These are phyloP conservation scores for Hypsizygus ulmarius DNA, from an alignment of 1,284 basidiomycete genomes.

Conservation along the genomic window DNA sequence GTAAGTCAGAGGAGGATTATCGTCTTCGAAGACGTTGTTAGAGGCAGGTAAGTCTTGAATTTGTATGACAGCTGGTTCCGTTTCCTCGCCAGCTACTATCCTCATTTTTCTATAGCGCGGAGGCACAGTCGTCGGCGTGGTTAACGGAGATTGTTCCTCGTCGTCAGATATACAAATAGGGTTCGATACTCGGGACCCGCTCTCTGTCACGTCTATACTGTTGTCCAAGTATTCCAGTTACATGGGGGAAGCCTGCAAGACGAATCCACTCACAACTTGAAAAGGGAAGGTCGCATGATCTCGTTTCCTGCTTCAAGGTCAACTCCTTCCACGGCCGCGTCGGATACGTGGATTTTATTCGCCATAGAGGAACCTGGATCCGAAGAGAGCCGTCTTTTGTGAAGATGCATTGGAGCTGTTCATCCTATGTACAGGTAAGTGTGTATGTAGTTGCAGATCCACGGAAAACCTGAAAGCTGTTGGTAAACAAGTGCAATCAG, in stretches of 20 bases:
- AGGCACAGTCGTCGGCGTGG: background rate
- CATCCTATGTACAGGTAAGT: too few relatives aligned
- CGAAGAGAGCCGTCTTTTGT: background rate
- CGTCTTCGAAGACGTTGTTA: too few relatives aligned
- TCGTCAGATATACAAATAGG: background rate
- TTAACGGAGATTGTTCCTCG: background rate
- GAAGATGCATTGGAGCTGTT: background rate
- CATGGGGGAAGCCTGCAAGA: too few relatives aligned
- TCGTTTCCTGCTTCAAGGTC: background rate
- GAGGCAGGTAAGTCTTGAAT: background rate
- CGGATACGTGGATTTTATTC: too few relatives aligned
- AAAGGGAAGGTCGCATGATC: background rate
- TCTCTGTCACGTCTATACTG: too few relatives aligned
- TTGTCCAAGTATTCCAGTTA: too few relatives aligned
- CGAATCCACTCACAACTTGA: conserved; percentile 6
- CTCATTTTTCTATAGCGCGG: conserved; percentile 2
- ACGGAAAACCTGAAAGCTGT: too few relatives aligned
- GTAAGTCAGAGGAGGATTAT: too few relatives aligned
- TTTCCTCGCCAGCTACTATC: background rate
- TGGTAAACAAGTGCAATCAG: background rate
- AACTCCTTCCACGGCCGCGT: too few relatives aligned
- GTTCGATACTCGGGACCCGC: background rate
- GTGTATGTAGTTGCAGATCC: too few relatives aligned
- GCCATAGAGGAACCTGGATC: background rate
- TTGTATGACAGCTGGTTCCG: background rate